phyloP scores from a whole-genome alignment of 164 flowering plant genomes.

The Brasenia schreberi region DNA sequence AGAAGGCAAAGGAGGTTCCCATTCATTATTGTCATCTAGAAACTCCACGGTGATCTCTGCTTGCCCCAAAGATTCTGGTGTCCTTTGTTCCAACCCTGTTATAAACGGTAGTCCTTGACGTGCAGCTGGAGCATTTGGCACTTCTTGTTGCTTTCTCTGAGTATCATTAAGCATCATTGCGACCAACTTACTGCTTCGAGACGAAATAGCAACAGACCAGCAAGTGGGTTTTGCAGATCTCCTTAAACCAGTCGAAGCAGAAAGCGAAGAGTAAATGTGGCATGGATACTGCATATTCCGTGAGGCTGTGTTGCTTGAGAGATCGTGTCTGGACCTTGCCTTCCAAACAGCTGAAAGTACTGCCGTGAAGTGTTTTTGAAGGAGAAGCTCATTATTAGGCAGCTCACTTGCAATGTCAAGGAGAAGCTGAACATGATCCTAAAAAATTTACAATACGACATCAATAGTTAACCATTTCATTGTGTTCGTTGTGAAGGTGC shows the following conservation, averaged over 20 bases:
- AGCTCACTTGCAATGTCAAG: conserved; percentile 55
- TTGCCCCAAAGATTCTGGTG: conserved; percentile 13
- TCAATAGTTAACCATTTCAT: too few relatives aligned
- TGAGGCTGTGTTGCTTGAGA: conserved; percentile 15
- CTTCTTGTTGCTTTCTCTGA: conserved; percentile 12
- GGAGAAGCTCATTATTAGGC: conserved; percentile 60
- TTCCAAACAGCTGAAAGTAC: conserved; percentile 81
- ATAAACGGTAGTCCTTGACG: conserved; percentile 21
- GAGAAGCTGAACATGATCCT: conserved; percentile 61
- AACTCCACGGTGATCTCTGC: conserved; percentile 61
- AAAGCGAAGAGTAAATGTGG: neutral
- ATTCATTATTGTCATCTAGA: conserved; percentile 19
- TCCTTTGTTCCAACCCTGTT: neutral
- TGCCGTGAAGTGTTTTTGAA: conserved; percentile 88
- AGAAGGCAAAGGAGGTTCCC: conserved; percentile 32
- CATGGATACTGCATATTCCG: conserved; percentile 9
- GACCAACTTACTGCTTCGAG: conserved; percentile 34
- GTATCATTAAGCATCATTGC: conserved; percentile 50
- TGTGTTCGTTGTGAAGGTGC: too few relatives aligned
- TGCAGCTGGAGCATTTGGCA: conserved; percentile 11
- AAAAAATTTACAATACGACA: neutral
- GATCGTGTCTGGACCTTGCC: conserved; percentile 14
- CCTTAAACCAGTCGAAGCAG: neutral
- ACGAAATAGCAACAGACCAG: conserved; percentile 24
- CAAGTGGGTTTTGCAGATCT: conserved; percentile 15